Percentiles rank a stretch among this genome's conserved stretches.
phyloP scores from a whole-genome alignment of 805 yeast genomes.

The Schwanniomyces yamadae region DNA sequence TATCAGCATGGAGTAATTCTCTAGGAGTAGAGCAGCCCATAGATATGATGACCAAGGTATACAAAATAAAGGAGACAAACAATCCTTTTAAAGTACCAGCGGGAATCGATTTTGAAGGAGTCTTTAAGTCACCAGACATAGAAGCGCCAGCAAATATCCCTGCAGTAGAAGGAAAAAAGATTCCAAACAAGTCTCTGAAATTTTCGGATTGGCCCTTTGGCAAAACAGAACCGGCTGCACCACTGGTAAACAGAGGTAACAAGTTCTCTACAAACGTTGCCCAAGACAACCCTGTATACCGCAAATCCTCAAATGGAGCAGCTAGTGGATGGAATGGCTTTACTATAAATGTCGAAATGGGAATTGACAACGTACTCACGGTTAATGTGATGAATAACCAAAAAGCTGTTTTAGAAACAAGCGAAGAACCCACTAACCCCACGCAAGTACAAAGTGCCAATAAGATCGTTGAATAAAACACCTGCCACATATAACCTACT shows the following conservation, averaged over 20 bases:
- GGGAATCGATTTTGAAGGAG: conserved; percentile 89
- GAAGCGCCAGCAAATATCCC: conserved; percentile 99
- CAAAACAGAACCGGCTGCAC: conserved; percentile 86
- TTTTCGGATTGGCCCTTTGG: conserved; percentile 57
- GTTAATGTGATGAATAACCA: conserved; percentile 65
- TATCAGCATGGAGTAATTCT: conserved; percentile 69
- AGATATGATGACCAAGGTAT: conserved; percentile 75
- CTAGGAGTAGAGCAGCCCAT: conserved; percentile 83
- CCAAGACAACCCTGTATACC: conserved; percentile 77
- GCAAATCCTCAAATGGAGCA: conserved; percentile 42
- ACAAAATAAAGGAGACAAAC: conserved; percentile 70
- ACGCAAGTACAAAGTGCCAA: conserved; percentile 70
- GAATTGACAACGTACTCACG: conserved; percentile 75
- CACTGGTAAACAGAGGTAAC: conserved; percentile 76
- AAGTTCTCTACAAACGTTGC: conserved; percentile 62
- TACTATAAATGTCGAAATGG: conserved; percentile 69
- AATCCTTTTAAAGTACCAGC: conserved; percentile 90
- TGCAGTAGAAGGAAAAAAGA: conserved; percentile 97
- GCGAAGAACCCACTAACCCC: conserved; percentile 75
- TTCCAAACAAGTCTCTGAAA: conserved; percentile 85
- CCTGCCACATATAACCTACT: conserved; percentile 64
- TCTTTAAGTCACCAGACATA: conserved; percentile 90
- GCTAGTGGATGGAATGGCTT: conserved; percentile 53
- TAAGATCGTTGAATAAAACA: conserved; percentile 68
- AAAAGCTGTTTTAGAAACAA: conserved; percentile 82